These are phyloP conservation scores for Fusarium sp. DNA, from an alignment of 2,329 filamentous ascomycete genomes.

Conservation along the genomic window DNA sequence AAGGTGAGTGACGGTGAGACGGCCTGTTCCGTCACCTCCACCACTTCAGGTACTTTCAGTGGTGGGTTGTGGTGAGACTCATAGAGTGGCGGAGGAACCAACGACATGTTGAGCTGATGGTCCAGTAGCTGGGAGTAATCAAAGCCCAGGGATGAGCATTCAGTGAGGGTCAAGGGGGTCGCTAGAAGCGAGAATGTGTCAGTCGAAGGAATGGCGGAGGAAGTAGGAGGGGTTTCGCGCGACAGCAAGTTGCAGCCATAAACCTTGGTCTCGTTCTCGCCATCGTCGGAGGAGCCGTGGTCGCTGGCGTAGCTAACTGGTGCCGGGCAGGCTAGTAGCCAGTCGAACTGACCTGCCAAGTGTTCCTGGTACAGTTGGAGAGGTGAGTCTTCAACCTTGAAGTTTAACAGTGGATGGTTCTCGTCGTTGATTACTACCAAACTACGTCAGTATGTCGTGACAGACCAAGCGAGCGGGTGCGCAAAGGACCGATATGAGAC, in stretches of 20 bases:
- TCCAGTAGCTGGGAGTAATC: constrained; percentile 20
- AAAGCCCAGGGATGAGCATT: constrained; percentile 31
- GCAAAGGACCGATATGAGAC: background rate
- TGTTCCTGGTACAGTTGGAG: constrained; percentile 55
- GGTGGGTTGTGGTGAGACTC: constrained; percentile 35
- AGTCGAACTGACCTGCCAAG: constrained; percentile 63
- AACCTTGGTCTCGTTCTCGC: constrained; percentile 45
- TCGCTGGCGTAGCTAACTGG: constrained; percentile 40
- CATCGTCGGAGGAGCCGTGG: constrained; percentile 23
- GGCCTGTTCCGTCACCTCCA: constrained; percentile 46
- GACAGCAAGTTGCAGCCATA: constrained; percentile 67
- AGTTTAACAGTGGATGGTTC: constrained; percentile 42
- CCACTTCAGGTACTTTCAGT: constrained; percentile 46
- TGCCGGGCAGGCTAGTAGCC: constrained; percentile 56
- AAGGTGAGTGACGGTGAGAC: constrained; percentile 49
- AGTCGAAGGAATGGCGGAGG: constrained; percentile 38
- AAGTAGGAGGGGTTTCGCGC: constrained; percentile 45
- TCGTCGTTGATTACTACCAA: constrained; percentile 16
- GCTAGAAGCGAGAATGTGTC: constrained; percentile 61
- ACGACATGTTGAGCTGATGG: constrained; percentile 39
- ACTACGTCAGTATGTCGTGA: constrained; percentile 24
- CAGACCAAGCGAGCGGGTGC: background rate
- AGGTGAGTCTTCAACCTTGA: constrained; percentile 39
- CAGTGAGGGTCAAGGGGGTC: constrained; percentile 53
- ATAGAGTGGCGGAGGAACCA: constrained; percentile 41